phyloP scores from a whole-genome alignment of 352 stramenopile species.

The Phytophthora cactorum region DNA sequence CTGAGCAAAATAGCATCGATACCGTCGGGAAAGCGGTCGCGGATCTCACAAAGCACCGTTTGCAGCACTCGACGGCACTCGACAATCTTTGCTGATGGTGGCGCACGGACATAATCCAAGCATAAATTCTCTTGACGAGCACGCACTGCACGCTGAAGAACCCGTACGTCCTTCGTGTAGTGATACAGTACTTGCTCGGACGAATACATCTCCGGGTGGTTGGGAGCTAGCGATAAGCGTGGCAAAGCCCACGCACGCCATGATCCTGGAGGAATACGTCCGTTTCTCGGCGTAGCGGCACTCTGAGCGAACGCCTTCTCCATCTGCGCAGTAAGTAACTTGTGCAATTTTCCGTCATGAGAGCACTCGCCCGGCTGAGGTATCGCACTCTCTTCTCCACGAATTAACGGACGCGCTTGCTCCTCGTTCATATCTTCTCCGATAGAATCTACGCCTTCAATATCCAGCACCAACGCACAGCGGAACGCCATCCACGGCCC shows the following conservation, averaged over 20 bases:
- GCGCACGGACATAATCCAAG: conserved; percentile 55
- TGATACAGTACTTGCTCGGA: conserved; percentile 74
- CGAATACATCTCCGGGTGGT: conserved; percentile 68
- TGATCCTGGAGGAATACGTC: conserved; percentile 45
- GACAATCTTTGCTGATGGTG: conserved; percentile 39
- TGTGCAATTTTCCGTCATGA: conserved; percentile 50
- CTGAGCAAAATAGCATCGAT: conserved; percentile 67
- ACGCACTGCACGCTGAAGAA: conserved; percentile 43
- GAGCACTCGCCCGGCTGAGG: conserved; percentile 42
- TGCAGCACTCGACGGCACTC: conserved; percentile 62
- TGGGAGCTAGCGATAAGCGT: conserved; percentile 62
- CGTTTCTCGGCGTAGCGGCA: conserved; percentile 28
- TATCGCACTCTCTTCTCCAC: conserved; percentile 8
- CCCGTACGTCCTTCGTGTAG: conserved; percentile 69
- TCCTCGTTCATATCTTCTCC: conserved; percentile 14
- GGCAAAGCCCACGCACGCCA: conserved; percentile 66
- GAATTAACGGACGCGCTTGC: conserved; percentile 7
- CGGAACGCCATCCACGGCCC: conserved; percentile 77
- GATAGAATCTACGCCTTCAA: conserved; percentile 29
- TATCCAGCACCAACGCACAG: conserved; percentile 59
- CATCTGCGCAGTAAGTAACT: conserved; percentile 49
- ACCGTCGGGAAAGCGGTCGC: conserved; percentile 37
- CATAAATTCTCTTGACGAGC: conserved; percentile 39
- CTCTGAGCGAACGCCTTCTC: conserved; percentile 52
- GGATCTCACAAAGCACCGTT: conserved; percentile 53